Evolutionary conservation across 2,329 filamentous ascomycete species (phyloP), one percentile per base, ranked within the genome.

Genomic region (Atkinsonella texensis): DNA sequence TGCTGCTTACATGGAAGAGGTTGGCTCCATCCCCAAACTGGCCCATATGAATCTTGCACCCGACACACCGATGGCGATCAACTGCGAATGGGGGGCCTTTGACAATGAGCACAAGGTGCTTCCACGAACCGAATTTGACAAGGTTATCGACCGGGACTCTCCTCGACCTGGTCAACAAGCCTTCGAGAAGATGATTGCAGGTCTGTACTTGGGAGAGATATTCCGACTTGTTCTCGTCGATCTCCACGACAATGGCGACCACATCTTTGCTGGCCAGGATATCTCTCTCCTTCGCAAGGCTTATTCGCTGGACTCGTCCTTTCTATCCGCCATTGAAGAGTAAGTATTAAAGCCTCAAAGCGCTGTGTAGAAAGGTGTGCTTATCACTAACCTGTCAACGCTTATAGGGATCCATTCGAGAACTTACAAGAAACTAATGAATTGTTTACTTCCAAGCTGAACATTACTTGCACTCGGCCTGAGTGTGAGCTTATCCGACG

Each of bases 111-210:
- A 91, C 72, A 78, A 85, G 62, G 85, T 96, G 51, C 83, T 96
- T 12, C 90, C 90, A 12, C 80, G 83, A 51, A 95, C 90, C 28
- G 80, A 80, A 53, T 96, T 93, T 69, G 91, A 97, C 66, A 74
- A 87, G 54, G 81, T 84, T 59, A 88, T 97, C 62, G 91, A 97
- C 73, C 83, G 87, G 60, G 85, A 93, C 62, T 96, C 90, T 18
- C 91, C 91, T 38, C 85, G 90, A 28, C 91, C 91, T 3, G 90
- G 89, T 48, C 89, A 96, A 70, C 91, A 97, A 71, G 84, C 88
- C 1, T 96, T 96, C 59, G 91, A 97, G 73, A 96, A 97, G 75
- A 96, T 96, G 87, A 90, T 95, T 65, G 89, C 91, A 2, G 91
- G 91, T 57, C 77, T 96, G 47, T 97, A 96, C 67, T 80, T 96